A percentile compares a stretch with the other conserved stretches of the same genome.
Evolutionary conservation across 805 yeast genomes (phyloP).

Genomic region (Cyberlindnera nakhonratchasimensis): DNA sequence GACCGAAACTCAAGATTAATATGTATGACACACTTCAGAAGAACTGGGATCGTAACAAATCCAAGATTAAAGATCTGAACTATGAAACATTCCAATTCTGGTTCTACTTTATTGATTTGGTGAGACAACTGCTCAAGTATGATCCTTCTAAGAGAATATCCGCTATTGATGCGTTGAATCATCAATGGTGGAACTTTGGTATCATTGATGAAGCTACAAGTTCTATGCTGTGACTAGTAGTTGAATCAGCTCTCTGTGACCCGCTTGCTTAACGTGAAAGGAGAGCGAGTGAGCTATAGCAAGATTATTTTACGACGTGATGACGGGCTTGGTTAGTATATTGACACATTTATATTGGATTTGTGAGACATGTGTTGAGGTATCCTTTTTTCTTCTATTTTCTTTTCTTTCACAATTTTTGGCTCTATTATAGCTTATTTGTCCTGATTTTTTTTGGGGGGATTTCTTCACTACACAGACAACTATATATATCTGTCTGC

Average conservation of each 20-base stretch:
- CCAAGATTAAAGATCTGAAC: conserved; percentile 38
- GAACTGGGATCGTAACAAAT: conserved; percentile 22
- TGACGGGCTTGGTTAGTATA: conserved; percentile 2
- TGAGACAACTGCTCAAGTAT: conserved; percentile 60
- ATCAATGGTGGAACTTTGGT: conserved; percentile 76
- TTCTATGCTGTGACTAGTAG: conserved; percentile 16
- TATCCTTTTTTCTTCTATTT: background rate
- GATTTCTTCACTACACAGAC: no score
- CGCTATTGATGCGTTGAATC: conserved; percentile 72
- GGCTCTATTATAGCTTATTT: background rate
- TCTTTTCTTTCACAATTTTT: background rate
- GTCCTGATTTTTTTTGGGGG: background rate
- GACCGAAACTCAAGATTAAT: conserved; percentile 25
- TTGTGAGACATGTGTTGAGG: background rate
- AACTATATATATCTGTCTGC: background rate
- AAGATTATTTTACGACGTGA: conserved; percentile 9
- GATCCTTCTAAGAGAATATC: conserved; percentile 72
- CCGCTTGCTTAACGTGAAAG: background rate
- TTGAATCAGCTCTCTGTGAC: no score
- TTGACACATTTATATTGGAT: background rate
- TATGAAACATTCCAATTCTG: conserved; percentile 73
- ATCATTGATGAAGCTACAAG: conserved; percentile 49
- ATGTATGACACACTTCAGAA: conserved; percentile 20
- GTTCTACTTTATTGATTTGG: conserved; percentile 73
- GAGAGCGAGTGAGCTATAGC: background rate